Percentiles rank a stretch among this genome's conserved stretches.
These are phyloP conservation scores for Pneumocystis murina DNA, from an alignment of 1,139 yeast species.

Conservation along the genomic window DNA sequence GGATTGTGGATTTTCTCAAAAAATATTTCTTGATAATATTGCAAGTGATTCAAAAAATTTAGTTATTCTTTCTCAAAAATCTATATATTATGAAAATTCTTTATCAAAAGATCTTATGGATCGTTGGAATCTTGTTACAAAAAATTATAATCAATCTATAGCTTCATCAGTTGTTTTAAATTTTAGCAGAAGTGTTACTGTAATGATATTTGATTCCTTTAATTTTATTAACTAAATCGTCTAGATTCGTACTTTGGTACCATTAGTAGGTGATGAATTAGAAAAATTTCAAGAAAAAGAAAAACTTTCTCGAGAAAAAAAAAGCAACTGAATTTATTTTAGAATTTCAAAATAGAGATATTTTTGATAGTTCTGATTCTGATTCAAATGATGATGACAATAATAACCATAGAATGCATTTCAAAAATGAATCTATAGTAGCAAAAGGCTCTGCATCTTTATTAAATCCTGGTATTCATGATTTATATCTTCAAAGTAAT, in stretches of 20 bases:
- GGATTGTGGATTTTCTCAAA: conserved; percentile 44
- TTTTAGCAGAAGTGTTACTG: conserved; percentile 7
- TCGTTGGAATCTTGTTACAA: conserved; percentile 35
- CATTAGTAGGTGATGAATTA: conserved; percentile 26
- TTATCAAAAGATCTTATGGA: conserved; percentile 34
- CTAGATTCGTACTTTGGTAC: conserved; percentile 9
- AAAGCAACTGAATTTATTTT: conserved; percentile 39
- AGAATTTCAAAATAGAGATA: conserved; percentile 40
- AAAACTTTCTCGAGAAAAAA: conserved; percentile 30
- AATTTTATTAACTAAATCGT: conserved; percentile 17
- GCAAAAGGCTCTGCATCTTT: conserved; percentile 10
- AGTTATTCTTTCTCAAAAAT: conserved; percentile 44
- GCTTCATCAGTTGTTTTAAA: neutral
- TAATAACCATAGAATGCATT: conserved; percentile 16
- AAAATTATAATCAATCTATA: neutral
- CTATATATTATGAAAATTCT: conserved; percentile 25
- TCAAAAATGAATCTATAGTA: conserved; percentile 4
- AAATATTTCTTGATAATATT: conserved; percentile 7
- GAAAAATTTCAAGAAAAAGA: conserved; percentile 20
- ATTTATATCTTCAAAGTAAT: conserved; percentile 10
- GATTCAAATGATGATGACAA: conserved; percentile 19
- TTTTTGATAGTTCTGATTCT: conserved; percentile 27
- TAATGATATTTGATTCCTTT: conserved; percentile 16
- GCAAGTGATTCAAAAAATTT: conserved; percentile 5
- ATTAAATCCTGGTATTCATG: conserved; percentile 6